Conservation (phyloP, 2,329 filamentous ascomycete species). For the Xylariaceae sp. region DNA sequence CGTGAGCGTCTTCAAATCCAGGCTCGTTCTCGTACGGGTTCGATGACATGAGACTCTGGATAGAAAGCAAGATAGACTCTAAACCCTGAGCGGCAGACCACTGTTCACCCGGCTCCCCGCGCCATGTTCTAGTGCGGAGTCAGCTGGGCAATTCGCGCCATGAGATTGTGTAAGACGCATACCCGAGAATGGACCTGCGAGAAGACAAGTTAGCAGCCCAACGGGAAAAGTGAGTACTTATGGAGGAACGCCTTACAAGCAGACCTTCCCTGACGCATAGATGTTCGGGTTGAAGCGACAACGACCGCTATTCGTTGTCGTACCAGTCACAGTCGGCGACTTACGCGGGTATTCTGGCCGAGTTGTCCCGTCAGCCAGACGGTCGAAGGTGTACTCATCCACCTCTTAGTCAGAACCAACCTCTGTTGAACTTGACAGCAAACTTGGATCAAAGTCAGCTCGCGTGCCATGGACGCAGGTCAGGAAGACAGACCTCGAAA, state of each 20-base stretch:
- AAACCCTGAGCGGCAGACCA: conserved; percentile 96
- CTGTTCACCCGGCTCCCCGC: conserved; percentile 80
- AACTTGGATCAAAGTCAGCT: conserved; percentile 52
- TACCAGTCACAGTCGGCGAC: conserved; percentile 53
- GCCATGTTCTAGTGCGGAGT: conserved; percentile 65
- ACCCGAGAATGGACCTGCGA: conserved; percentile 85
- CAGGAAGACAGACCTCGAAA: conserved; percentile 63
- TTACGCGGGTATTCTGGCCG: conserved; percentile 72
- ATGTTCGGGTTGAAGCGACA: conserved; percentile 97
- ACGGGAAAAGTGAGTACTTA: neutral
- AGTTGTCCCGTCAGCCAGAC: neutral
- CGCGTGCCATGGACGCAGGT: too few relatives aligned
- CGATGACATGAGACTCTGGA: conserved; percentile 88
- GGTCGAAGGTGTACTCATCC: too few relatives aligned
- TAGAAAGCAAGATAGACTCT: conserved; percentile 89
- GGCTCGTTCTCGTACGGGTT: conserved; percentile 97
- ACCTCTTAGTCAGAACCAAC: too few relatives aligned
- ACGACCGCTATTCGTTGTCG: conserved; percentile 81
- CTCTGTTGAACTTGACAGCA: conserved; percentile 65
- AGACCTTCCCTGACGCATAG: conserved; percentile 85
- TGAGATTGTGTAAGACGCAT: conserved; percentile 25
- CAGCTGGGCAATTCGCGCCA: too few relatives aligned
- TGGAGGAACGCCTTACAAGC: conserved; percentile 57
- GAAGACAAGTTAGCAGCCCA: neutral
- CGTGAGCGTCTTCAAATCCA: conserved; percentile 73